Conservation (phyloP, 2,329 filamentous ascomycete genomes). For the Malbranchea cinnamomea region DNA sequence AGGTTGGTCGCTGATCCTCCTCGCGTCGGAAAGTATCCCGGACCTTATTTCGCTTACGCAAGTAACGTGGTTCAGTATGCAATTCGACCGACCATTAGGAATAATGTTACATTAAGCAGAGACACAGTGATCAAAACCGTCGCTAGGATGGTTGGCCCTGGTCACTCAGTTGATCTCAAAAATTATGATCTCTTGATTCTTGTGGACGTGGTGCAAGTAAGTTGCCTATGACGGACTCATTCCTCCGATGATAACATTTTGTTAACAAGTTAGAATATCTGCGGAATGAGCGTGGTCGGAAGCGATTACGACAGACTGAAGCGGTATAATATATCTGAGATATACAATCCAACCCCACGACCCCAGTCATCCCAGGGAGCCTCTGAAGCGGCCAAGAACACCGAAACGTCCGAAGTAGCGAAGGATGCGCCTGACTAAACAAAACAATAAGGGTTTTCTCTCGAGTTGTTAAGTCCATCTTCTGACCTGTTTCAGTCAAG, state of each 20-base stretch:
- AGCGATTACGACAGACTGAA: slow-evolving; percentile 46
- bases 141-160: slow-evolving; percentile 40
- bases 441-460: slow-evolving; percentile 3
- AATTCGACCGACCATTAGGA: slow-evolving; percentile 46
- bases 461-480: too few relatives aligned
- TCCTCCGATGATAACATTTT: slow-evolving; percentile 1
- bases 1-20: slow-evolving; percentile 25
- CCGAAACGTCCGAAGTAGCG: too few relatives aligned
- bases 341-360: slow-evolving; percentile 36
- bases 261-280: slow-evolving; percentile 36
- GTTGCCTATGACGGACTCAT: slow-evolving; percentile 11
- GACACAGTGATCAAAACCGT: slow-evolving; percentile 46
- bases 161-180: slow-evolving; percentile 45
- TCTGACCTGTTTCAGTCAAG: too few relatives aligned
- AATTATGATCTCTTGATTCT: slow-evolving; percentile 46
- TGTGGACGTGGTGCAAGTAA: slow-evolving; percentile 47
- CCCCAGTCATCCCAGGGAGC: slow-evolving; percentile 3
- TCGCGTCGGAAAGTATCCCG: not conserved
- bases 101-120: slow-evolving; percentile 42
- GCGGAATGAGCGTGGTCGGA: slow-evolving; percentile 49
- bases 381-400: too few relatives aligned
- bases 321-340: slow-evolving; percentile 47
- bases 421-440: slow-evolving; percentile 2
- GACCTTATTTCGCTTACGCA: not conserved
- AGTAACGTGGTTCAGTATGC: slow-evolving; percentile 36